These are phyloP conservation scores for Singerocomus inundabilis DNA, from an alignment of 1,284 basidiomycete species.

Conservation along the genomic window DNA sequence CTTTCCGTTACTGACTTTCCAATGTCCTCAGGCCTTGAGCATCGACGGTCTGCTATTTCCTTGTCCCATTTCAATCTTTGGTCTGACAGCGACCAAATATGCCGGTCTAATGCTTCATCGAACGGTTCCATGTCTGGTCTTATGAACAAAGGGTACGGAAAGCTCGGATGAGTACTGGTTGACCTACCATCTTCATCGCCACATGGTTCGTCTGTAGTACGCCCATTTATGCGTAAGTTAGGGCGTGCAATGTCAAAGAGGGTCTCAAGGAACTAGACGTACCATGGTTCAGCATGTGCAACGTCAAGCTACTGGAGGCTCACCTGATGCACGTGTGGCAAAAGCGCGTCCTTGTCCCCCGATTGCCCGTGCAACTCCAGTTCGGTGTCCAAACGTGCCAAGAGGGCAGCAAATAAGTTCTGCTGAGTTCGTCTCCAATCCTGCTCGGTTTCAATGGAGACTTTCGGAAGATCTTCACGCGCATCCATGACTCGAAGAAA, in stretches of 20 bases:
- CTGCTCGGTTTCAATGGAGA: conserved; percentile 59
- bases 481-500: conserved; percentile 24
- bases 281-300: conserved; percentile 2
- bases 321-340: conserved; percentile 52
- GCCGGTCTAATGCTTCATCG: conserved; percentile 75
- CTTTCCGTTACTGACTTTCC: conserved; percentile 41
- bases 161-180: background rate
- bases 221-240: conserved; percentile 78
- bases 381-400: conserved; percentile 44
- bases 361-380: conserved; percentile 34
- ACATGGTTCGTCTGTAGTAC: conserved; percentile 56
- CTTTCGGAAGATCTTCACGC: conserved; percentile 60
- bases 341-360: conserved; percentile 44
- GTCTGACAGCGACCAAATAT: conserved; percentile 68
- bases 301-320: background rate
- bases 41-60: conserved; percentile 60
- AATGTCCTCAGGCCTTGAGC: conserved; percentile 53
- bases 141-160: conserved; percentile 4
- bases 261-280: conserved; percentile 52
- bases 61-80: conserved; percentile 68
- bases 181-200: conserved; percentile 50
- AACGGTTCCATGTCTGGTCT: conserved; percentile 68
- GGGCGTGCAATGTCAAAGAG: conserved; percentile 64
- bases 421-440: conserved; percentile 60
- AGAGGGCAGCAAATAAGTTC: conserved; percentile 47